Conservation (phyloP, 2,329 filamentous ascomycete species). For the Akanthomyces muscarius region DNA sequence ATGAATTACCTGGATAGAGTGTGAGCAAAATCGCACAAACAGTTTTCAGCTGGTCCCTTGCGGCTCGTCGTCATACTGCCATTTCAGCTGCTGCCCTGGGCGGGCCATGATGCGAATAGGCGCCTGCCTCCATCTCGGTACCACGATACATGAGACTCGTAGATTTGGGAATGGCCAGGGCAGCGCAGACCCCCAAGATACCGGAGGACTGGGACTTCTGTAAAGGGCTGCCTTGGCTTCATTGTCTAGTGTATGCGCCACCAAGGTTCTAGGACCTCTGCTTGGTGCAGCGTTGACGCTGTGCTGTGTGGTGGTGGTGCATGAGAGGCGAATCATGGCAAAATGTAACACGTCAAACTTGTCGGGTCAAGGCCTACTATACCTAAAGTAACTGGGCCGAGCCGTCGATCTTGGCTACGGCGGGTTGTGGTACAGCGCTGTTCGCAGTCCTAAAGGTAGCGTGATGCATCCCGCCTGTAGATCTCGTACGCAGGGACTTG, state of each 20-base stretch:
- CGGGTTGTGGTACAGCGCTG: neutral
- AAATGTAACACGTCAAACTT: neutral
- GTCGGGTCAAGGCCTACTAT: neutral
- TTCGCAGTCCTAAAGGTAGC: neutral
- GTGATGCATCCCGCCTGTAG: neutral
- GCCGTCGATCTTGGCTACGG: neutral
- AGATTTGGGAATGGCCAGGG: neutral
- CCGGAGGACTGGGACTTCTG: neutral
- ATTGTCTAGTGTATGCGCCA: neutral
- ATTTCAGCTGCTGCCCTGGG: neutral
- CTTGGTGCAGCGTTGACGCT: neutral
- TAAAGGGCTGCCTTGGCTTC: neutral
- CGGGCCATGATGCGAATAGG: neutral
- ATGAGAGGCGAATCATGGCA: neutral
- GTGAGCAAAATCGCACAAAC: neutral
- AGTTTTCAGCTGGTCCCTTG: neutral
- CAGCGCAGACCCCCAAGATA: neutral
- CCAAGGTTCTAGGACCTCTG: neutral
- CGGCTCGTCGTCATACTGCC: neutral
- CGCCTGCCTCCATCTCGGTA: neutral
- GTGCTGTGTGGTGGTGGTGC: neutral
- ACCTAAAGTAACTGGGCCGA: neutral
- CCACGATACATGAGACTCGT: neutral
- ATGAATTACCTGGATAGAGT: neutral
- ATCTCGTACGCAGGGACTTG: neutral